These are phyloP conservation scores for Erythrobasidium hasegawianum DNA, from an alignment of 1,284 basidiomycete genomes.

Conservation along the genomic window DNA sequence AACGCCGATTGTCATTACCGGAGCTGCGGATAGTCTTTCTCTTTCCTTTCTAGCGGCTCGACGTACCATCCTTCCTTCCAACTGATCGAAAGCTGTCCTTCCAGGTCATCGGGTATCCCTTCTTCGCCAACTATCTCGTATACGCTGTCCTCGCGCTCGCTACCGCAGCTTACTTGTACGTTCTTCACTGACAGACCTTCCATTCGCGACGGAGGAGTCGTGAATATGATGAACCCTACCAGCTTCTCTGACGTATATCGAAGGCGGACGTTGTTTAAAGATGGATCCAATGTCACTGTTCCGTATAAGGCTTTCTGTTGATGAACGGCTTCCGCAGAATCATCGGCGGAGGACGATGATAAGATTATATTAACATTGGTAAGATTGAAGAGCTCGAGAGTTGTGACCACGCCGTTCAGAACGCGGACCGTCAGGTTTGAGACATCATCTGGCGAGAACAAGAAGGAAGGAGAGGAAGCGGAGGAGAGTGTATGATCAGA, in stretches of 20 bases:
- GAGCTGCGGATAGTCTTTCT: constrained; percentile 29
- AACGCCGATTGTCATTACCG: neutral
- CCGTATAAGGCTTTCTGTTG: constrained; percentile 8
- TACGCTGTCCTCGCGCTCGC: neutral
- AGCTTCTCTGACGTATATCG: neutral
- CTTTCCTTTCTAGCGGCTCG: neutral
- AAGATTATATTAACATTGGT: constrained; percentile 3
- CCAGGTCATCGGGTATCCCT: neutral
- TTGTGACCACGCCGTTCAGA: constrained; percentile 10
- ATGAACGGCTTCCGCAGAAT: neutral
- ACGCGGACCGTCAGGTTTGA: constrained; percentile 12
- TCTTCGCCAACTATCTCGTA: neutral
- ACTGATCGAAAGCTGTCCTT: constrained; percentile 7
- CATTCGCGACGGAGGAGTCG: neutral
- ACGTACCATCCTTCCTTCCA: constrained; percentile 12
- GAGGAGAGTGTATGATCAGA: neutral
- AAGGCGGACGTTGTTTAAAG: constrained; percentile 4
- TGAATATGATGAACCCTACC: constrained; percentile 11
- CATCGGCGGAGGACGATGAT: neutral
- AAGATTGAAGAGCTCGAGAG: constrained; percentile 21
- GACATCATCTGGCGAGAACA: constrained; percentile 16
- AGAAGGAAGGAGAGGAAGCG: neutral
- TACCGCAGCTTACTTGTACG: neutral
- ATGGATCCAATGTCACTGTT: constrained; percentile 25
- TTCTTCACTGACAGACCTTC: neutral